Evolutionary conservation across 1,284 basidiomycete species (phyloP).

Genomic region (Calocybe gambosa): DNA sequence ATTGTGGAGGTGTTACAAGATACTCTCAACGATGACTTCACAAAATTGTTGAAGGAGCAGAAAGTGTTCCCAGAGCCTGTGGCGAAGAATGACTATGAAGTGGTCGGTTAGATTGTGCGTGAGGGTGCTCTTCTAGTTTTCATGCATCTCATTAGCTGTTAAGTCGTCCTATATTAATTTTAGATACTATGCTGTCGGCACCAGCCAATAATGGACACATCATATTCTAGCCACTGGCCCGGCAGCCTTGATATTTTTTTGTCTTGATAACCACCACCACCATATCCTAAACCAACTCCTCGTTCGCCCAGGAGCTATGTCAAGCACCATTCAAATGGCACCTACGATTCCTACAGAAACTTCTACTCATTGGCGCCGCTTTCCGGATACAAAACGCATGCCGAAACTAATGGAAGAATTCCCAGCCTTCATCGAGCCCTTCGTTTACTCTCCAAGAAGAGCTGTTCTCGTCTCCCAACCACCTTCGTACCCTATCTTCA

Average conservation of each 20-base stretch:
- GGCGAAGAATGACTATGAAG: constrained; percentile 15
- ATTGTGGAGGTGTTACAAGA: constrained; percentile 12
- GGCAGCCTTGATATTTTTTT: no score
- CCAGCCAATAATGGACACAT: no score
- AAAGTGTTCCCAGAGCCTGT: constrained; percentile 11
- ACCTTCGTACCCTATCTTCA: constrained; percentile 43
- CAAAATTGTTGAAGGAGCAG: constrained; percentile 8
- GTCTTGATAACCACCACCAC: no score
- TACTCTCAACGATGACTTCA: constrained; percentile 6
- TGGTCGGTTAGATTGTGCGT: constrained; percentile 14
- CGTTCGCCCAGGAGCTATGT: no score
- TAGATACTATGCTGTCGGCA: neutral
- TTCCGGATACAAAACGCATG: neutral
- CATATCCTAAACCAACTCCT: no score
- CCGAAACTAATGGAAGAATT: constrained; percentile 17
- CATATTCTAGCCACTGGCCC: no score
- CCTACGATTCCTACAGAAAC: neutral
- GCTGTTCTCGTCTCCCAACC: constrained; percentile 42
- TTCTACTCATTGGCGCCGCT: neutral
- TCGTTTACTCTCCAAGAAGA: constrained; percentile 53
- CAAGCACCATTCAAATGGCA: no score
- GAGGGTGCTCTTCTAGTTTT: neutral
- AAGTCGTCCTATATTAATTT: no score
- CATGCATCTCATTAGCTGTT: neutral
- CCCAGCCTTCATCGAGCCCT: constrained; percentile 53